Evolutionary conservation across 176 grass and related monocot species (phyloP).

Genomic region (Oryza rufipogon): DNA sequence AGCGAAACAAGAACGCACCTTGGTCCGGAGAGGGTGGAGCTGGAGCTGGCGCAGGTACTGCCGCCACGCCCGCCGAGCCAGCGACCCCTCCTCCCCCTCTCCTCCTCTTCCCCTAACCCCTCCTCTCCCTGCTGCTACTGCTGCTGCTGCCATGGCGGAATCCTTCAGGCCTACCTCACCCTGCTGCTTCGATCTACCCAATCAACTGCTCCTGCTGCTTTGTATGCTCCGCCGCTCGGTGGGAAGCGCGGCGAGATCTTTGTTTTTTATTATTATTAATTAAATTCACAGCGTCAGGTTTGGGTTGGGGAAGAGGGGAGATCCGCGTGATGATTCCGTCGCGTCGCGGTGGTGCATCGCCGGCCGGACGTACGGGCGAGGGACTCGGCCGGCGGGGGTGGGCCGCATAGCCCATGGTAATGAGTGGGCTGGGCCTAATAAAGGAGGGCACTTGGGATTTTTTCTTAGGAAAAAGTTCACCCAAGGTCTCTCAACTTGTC

Average conservation of each 20-base stretch:
- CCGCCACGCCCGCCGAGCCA: slow-evolving; percentile 63
- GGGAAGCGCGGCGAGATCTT: not conserved
- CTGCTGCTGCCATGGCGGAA: slow-evolving; percentile 10
- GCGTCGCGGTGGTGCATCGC: slow-evolving; percentile 32
- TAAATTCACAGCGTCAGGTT: not conserved
- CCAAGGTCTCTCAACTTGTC: no score
- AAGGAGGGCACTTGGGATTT: no score
- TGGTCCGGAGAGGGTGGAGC: slow-evolving; percentile 82
- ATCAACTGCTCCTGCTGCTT: no score
- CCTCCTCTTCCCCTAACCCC: slow-evolving; percentile 26
- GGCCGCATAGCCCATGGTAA: not conserved
- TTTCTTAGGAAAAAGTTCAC: no score
- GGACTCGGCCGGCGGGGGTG: not conserved
- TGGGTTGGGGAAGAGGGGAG: not conserved
- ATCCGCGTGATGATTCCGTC: slow-evolving; percentile 4
- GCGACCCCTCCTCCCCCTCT: slow-evolving; percentile 37
- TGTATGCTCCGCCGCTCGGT: not conserved
- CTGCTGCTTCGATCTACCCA: not conserved
- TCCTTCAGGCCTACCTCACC: not conserved
- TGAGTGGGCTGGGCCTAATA: not conserved
- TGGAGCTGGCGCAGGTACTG: slow-evolving; percentile 89
- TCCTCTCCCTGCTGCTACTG: not conserved
- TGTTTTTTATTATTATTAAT: not conserved
- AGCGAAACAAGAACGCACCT: slow-evolving; percentile 39
- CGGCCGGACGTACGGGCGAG: slow-evolving; percentile 3